Evolutionary conservation across 2,329 filamentous ascomycete species (phyloP), one percentile per base, ranked within the genome.

Genomic region (Purpureocillium lavendulum): DNA sequence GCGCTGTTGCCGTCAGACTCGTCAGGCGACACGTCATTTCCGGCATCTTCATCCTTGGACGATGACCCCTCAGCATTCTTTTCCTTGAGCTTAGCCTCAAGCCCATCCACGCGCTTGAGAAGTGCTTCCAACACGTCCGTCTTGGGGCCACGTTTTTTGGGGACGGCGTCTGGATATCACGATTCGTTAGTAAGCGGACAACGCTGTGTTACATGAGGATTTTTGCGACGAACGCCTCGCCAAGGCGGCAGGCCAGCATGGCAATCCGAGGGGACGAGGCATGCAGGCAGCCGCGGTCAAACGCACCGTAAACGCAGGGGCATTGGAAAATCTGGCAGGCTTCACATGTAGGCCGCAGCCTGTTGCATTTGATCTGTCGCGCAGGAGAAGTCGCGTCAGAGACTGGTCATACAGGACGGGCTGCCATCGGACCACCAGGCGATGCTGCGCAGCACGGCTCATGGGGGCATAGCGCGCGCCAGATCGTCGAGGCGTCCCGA

Each of bases 311-410:
- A 43, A 94, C 73, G 64, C 87, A 94, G 26, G 84, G 78, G 57
- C 85, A 90, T 55, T 90, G 85, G 54, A 94, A 94, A 41, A 92
- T 82, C 60, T 87, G 85, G 55, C 87, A 94, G 41, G 87, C 87
- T 60, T 94, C 87, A 55, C 87, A 94, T 34, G 84, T 83, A 29
- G 87, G 87, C 35, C 85, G 79, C 48, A 89, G 67, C 41, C 87
- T 78, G 61, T 92, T 94, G 67, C 87, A 94, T 67, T 94, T 94
- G 66, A 94, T 94, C 87, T 94, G 53, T 46, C 35, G 8, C 13
- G 33, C 4, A n/a, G 13, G 29, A 33, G 21, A 26, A 26, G 21
- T 10, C 13, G 10, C n/a, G 35, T 44, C 35, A 44, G 40, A 5
- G 21, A 26, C n/a, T 26, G 21, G 21, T 10, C 21, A 10, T 10